A percentile compares a stretch with the other conserved stretches of the same genome.
phyloP scores from a whole-genome alignment of 2,329 filamentous ascomycete species.

The Arthrinium puccinioides region DNA sequence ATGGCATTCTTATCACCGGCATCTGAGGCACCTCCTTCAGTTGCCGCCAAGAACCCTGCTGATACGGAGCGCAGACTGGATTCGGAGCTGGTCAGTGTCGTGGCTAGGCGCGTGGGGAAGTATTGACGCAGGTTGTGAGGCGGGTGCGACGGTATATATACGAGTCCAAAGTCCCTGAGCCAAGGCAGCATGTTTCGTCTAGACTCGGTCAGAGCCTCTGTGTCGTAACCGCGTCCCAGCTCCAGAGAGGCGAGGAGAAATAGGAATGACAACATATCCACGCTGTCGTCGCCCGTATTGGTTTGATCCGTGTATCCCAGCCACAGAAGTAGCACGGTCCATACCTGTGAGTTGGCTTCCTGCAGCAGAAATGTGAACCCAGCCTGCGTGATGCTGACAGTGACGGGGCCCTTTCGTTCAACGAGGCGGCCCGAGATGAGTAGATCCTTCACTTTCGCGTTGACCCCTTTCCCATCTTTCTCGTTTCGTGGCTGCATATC shows the following conservation, averaged over 20 bases:
- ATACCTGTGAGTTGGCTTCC: conserved; percentile 93
- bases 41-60: conserved; percentile 61
- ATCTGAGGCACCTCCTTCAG: conserved; percentile 26
- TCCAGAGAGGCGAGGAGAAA: conserved; percentile 93
- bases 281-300: conserved; percentile 51
- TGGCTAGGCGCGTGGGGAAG: conserved; percentile 91
- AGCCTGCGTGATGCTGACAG: conserved; percentile 76
- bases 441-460: conserved; percentile 76
- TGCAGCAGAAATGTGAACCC: conserved; percentile 94
- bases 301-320: conserved; percentile 71
- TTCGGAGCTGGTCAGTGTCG: conserved; percentile 62
- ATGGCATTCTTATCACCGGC: conserved; percentile 67
- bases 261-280: conserved; percentile 92
- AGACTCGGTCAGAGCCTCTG: conserved; percentile 70
- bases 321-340: conserved; percentile 90
- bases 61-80: conserved; percentile 60
- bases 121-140: conserved; percentile 51
- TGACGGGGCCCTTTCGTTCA: conserved; percentile 37
- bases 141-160: conserved; percentile 61
- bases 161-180: conserved; percentile 84
- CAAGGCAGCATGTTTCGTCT: conserved; percentile 86
- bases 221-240: conserved; percentile 85
- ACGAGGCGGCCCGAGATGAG: conserved; percentile 77
- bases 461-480: conserved; percentile 44
- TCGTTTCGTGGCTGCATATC: conserved; percentile 32